Base-by-base conservation (phyloP, 1,139 yeast species). In the Spathaspora sp. region DNA sequence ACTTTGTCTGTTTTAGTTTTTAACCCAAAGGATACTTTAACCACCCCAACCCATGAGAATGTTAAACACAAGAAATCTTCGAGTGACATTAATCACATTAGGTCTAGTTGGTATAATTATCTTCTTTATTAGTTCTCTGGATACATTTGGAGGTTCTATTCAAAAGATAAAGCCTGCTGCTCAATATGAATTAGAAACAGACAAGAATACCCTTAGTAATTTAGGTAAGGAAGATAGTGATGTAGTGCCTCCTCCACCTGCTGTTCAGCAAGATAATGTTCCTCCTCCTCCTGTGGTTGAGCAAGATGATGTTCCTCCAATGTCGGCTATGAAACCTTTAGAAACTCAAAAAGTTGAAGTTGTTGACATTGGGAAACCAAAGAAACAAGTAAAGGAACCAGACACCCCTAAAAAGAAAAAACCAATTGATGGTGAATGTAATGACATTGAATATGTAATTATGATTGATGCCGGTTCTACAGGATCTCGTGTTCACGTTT, bases 401-500 rank as follows among this genome's bases (percentile, higher is more conserved):
- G 20, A 8, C 26, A 34, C 18, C n/a, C n/a, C 29, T 26, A 24
- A 37, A 6, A 24, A 38, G 31, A 39, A 24, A 26, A 20, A 17
- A 26, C 40, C 34, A 16, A 38, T 16, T 17, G 20, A 31, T 29
- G 50, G 51, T 13, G 47, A 50, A 13, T 70, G 77, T 53, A 59
- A 63, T 41, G 64, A 68, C 43, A 63, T 61, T 20, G 70, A 70
- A 41, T 75, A 59, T 52, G 97, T 91, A 33, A 80, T 93, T 25
- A 89, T 93, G 96, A 75, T 93, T 45, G 99, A 93, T 69, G 99
- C 98, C 2, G 99, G 99, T 11, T 89, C 97, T 2, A 86, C 96
- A 7, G 99, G 99, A 27, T 90, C 97, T 23, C 84, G 99, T 64
- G 89, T 93, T 33, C 99, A 93, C 65, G 86, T 93, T 33, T 93